phyloP scores from a whole-genome alignment of 2,329 filamentous ascomycete genomes.

The Xylariaceae sp. region DNA sequence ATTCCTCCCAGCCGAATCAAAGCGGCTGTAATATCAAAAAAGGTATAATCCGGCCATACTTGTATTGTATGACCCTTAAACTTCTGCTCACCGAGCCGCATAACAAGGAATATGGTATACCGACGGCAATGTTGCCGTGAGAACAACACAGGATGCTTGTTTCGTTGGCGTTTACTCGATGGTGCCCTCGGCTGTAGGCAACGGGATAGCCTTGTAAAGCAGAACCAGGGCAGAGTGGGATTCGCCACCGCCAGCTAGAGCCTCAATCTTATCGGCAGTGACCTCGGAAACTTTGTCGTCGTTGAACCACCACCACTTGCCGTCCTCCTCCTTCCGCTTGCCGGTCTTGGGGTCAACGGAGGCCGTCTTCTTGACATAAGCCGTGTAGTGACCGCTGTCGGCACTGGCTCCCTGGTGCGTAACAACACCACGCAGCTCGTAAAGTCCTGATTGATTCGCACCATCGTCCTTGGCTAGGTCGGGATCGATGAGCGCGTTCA shows the following conservation, averaged over 20 bases:
- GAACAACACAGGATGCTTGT: not conserved
- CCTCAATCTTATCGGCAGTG: constrained; percentile 82
- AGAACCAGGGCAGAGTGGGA: constrained; percentile 78
- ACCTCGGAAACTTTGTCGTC: constrained; percentile 97
- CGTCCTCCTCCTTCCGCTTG: constrained; percentile 74
- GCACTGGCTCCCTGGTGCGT: constrained; percentile 96
- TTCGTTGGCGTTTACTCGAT: constrained; percentile 24
- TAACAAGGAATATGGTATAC: constrained; percentile 17
- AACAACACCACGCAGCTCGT: constrained; percentile 88
- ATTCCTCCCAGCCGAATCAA: constrained; percentile 3
- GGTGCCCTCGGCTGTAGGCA: constrained; percentile 53
- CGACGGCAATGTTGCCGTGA: constrained; percentile 19
- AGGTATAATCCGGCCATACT: constrained; percentile 1
- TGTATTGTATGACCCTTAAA: constrained; percentile 15
- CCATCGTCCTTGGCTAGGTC: constrained; percentile 71
- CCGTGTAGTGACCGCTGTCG: constrained; percentile 96
- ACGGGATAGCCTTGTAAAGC: constrained; percentile 68
- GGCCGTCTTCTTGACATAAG: constrained; percentile 90
- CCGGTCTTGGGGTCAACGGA: constrained; percentile 68
- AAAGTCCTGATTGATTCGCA: constrained; percentile 88
- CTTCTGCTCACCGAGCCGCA: not conserved
- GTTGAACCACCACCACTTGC: constrained; percentile 99
- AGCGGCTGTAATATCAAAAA: constrained; percentile 11
- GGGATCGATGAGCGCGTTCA: constrained; percentile 70
- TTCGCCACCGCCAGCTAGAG: constrained; percentile 82